phyloP scores from a whole-genome alignment of 805 yeast species.

The Yamadazyma nakazawae region DNA sequence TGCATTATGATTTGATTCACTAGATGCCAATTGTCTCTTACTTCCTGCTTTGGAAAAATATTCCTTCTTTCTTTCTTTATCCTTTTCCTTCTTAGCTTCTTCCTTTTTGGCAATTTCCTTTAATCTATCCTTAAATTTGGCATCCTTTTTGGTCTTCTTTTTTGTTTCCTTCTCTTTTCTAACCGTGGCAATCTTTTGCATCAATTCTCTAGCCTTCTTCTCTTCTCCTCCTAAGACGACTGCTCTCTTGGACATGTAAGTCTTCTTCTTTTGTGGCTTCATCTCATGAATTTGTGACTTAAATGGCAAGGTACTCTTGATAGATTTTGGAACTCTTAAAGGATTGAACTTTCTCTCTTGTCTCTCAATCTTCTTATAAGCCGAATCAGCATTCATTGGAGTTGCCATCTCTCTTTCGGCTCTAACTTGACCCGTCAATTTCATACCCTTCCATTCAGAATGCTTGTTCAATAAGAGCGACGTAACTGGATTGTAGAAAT shows the following conservation, averaged over 20 bases:
- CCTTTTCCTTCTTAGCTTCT: slow-evolving; percentile 68
- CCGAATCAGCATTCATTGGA: slow-evolving; percentile 51
- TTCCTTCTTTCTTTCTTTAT: slow-evolving; percentile 82
- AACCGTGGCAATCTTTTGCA: slow-evolving; percentile 82
- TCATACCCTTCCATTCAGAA: slow-evolving; percentile 93
- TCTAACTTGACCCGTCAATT: slow-evolving; percentile 90
- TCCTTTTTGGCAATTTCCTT: slow-evolving; percentile 75
- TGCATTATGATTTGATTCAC: slow-evolving; percentile 28
- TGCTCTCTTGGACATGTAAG: slow-evolving; percentile 86
- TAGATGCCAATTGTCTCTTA: slow-evolving; percentile 48
- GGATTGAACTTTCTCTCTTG: slow-evolving; percentile 82
- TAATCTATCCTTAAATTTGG: slow-evolving; percentile 68
- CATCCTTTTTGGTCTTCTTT: slow-evolving; percentile 68
- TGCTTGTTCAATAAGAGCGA: slow-evolving; percentile 77
- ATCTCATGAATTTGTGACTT: slow-evolving; percentile 84
- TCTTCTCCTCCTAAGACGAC: slow-evolving; percentile 91
- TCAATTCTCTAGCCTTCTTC: slow-evolving; percentile 84
- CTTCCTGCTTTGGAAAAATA: slow-evolving; percentile 70
- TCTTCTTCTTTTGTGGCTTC: slow-evolving; percentile 81
- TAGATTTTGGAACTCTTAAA: slow-evolving; percentile 75
- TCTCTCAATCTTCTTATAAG: slow-evolving; percentile 74
- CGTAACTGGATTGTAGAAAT: slow-evolving; percentile 94
- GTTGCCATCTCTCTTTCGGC: slow-evolving; percentile 67
- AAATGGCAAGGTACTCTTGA: slow-evolving; percentile 81
- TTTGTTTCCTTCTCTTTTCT: slow-evolving; percentile 82